These are phyloP conservation scores for Aureobasidium uvarum DNA, from an alignment of 2,329 filamentous ascomycete species.

Conservation along the genomic window DNA sequence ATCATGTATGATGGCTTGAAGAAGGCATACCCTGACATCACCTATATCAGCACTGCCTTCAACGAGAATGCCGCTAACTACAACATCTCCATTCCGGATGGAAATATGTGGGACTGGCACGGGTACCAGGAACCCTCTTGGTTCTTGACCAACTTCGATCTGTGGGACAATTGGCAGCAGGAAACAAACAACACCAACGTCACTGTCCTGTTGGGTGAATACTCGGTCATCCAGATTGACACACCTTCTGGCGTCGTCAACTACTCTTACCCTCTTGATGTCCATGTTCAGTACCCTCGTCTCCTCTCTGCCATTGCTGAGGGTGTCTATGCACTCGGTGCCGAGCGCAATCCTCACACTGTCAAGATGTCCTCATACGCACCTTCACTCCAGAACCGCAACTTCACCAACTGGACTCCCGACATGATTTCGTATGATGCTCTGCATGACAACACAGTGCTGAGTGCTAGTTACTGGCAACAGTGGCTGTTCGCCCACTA, in stretches of 20 bases:
- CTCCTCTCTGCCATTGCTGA: slow-evolving; percentile 36
- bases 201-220: slow-evolving; percentile 33
- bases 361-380: slow-evolving; percentile 36
- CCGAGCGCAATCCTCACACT: slow-evolving; percentile 36
- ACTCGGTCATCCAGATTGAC: slow-evolving; percentile 36
- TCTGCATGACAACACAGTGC: slow-evolving; percentile 35
- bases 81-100: slow-evolving; percentile 41
- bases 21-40: slow-evolving; percentile 55
- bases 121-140: slow-evolving; percentile 44
- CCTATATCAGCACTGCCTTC: slow-evolving; percentile 44
- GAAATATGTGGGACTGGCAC: slow-evolving; percentile 44
- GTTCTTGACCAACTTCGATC: slow-evolving; percentile 44
- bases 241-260: slow-evolving; percentile 34
- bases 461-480: slow-evolving; percentile 37
- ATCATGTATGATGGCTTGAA: slow-evolving; percentile 59
- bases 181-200: slow-evolving; percentile 31
- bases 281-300: slow-evolving; percentile 34
- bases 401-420: slow-evolving; percentile 39
- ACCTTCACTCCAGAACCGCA: slow-evolving; percentile 38
- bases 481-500: slow-evolving; percentile 37
- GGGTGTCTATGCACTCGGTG: slow-evolving; percentile 36
- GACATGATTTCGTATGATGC: slow-evolving; percentile 39
- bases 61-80: slow-evolving; percentile 34
- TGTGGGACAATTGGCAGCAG: slow-evolving; percentile 44
- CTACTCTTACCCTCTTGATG: slow-evolving; percentile 31